A percentile compares a stretch with the other conserved stretches of the same genome.
Conservation (phyloP, 2,329 filamentous ascomycete genomes). For the Myrmaecium sp. region DNA sequence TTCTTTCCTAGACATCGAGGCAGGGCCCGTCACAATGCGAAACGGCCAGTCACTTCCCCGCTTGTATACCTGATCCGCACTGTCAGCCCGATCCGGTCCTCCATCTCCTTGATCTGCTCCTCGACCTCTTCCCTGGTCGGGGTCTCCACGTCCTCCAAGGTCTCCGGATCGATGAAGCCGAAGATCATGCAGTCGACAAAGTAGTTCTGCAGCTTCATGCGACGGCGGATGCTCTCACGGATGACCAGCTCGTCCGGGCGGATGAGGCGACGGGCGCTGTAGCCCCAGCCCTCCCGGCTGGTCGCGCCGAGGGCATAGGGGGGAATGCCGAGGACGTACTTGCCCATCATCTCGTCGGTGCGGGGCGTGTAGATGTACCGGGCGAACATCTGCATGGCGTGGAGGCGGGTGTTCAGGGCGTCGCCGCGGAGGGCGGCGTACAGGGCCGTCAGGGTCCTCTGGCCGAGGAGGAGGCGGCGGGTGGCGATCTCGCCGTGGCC, state of each 20-base stretch:
- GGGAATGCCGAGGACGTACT: conserved; percentile 3
- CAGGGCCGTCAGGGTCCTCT: conserved; percentile 38
- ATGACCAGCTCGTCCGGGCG: conserved; percentile 6
- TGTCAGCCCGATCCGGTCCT: too few species aligned
- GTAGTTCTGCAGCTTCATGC: conserved; percentile 2
- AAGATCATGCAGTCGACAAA: conserved; percentile 4
- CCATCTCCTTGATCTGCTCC: too few species aligned
- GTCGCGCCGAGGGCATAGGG: background rate
- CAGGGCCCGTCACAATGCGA: too few species aligned
- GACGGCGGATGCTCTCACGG: conserved; percentile 4
- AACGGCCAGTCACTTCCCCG: too few species aligned
- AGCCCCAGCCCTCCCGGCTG: conserved; percentile 3
- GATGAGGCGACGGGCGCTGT: conserved; percentile 2
- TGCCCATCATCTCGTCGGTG: background rate
- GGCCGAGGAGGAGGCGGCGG: conserved; percentile 29
- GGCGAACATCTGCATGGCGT: conserved; percentile 40
- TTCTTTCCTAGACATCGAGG: too few species aligned
- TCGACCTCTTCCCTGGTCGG: too few species aligned
- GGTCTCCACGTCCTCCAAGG: background rate
- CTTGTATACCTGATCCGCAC: too few species aligned
- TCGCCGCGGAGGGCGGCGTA: conserved; percentile 43
- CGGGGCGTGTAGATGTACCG: conserved; percentile 33
- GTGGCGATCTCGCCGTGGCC: conserved; percentile 28
- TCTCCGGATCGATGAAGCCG: conserved; percentile 3
- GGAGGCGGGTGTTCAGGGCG: conserved; percentile 30